phyloP scores from a whole-genome alignment of 306 rosid genomes.

The Coriaria nepalensis region DNA sequence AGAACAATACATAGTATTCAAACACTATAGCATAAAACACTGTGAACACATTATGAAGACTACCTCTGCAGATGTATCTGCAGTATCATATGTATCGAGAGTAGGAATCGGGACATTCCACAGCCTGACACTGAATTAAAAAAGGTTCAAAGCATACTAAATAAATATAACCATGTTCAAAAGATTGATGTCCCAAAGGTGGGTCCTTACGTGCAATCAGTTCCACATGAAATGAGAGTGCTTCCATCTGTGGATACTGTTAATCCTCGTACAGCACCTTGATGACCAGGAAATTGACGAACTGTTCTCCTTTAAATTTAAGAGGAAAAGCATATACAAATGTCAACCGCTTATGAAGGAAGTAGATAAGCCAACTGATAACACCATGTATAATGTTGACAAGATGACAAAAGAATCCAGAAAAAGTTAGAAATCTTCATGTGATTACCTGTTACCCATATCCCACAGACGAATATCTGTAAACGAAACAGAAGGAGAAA shows the following conservation, averaged over 20 bases:
- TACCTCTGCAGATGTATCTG: constrained; percentile 43
- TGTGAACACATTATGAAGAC: neutral
- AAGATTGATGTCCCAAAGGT: neutral
- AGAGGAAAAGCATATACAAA: neutral
- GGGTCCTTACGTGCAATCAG: constrained; percentile 69
- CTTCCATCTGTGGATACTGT: constrained; percentile 68
- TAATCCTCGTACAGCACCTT: constrained; percentile 78
- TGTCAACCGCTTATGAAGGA: constrained; percentile 7
- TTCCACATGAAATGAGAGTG: constrained; percentile 80
- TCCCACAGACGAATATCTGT: constrained; percentile 97
- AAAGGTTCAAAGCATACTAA: constrained; percentile 6
- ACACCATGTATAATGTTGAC: too few relatives aligned
- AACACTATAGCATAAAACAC: neutral
- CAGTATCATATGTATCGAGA: constrained; percentile 29
- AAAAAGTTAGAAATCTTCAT: neutral
- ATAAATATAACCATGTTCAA: neutral
- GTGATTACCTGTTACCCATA: constrained; percentile 63
- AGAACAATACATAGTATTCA: neutral
- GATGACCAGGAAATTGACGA: constrained; percentile 82
- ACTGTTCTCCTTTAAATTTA: constrained; percentile 40
- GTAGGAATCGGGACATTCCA: constrained; percentile 59
- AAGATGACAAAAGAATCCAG: neutral
- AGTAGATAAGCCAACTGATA: too few relatives aligned
- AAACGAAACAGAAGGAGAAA: neutral
- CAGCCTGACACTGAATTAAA: constrained; percentile 52